Conservation (phyloP, 2,329 filamentous ascomycete genomes). For the Tolypocladium ovalisporum region DNA sequence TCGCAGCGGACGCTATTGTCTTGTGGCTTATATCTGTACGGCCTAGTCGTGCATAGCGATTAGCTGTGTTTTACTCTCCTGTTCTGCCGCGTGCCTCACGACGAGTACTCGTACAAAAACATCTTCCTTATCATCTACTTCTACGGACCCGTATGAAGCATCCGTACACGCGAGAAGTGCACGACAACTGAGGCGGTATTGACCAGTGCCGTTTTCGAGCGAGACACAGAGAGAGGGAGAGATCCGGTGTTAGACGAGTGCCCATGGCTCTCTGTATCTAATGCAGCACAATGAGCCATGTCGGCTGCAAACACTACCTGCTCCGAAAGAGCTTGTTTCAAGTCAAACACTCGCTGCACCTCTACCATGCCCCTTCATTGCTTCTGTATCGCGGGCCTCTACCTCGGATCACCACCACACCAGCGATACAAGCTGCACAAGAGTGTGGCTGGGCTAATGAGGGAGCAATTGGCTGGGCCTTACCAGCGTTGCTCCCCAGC, state of each 20-base stretch:
- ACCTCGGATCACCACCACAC: neutral
- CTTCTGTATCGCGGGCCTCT: neutral
- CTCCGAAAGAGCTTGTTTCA: neutral
- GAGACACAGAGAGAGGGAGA: neutral
- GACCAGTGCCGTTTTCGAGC: neutral
- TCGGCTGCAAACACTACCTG: neutral
- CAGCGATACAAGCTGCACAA: neutral
- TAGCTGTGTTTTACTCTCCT: slow-evolving; percentile 1
- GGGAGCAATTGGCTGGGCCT: neutral
- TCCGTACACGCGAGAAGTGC: neutral
- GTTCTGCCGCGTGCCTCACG: slow-evolving; percentile 2
- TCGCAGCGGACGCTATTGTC: neutral
- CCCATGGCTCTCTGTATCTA: neutral
- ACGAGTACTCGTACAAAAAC: too few relatives aligned
- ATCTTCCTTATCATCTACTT: neutral
- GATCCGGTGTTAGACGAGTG: neutral
- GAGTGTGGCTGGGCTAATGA: neutral
- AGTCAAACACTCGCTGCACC: neutral
- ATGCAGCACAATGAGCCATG: neutral
- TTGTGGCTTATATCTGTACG: neutral
- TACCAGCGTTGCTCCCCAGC: neutral
- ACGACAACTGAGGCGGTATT: neutral
- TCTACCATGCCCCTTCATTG: neutral
- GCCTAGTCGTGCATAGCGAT: neutral
- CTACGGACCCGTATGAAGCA: neutral